These are phyloP conservation scores for Tetraselmis striata DNA, from an alignment of 139 green algal species.

Conservation along the genomic window DNA sequence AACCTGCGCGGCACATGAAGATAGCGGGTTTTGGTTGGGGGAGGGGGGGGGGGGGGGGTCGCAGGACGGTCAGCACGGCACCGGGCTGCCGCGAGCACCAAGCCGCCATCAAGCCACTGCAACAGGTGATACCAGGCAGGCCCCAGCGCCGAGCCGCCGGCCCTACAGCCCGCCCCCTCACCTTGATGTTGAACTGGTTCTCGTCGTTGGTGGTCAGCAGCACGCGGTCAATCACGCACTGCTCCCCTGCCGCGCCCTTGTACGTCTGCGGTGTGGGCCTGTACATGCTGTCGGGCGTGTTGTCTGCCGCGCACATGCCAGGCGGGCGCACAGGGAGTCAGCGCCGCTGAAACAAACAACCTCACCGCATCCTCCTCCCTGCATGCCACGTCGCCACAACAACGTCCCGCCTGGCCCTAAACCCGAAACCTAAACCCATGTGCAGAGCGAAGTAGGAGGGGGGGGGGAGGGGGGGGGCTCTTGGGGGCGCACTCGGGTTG, in stretches of 20 bases:
- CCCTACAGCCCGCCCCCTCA: too few relatives aligned
- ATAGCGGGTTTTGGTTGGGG: neutral
- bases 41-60: neutral
- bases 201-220: conserved; percentile 94
- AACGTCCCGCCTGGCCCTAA: too few relatives aligned
- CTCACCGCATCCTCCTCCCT: too few relatives aligned
- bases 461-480: neutral
- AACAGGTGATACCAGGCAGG: too few relatives aligned
- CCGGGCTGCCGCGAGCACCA: too few relatives aligned
- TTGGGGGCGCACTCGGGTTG: neutral
- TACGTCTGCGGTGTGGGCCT: conserved; percentile 14
- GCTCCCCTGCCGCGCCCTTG: conserved; percentile 25
- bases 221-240: conserved; percentile 87
- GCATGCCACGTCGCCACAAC: too few relatives aligned
- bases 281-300: conserved; percentile 13
- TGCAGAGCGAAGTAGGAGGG: too few relatives aligned
- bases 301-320: neutral
- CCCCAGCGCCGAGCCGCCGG: too few relatives aligned
- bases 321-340: too few relatives aligned
- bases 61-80: neutral
- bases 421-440: too few relatives aligned
- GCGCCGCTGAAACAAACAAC: too few relatives aligned
- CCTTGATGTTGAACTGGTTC: conserved; percentile 38
- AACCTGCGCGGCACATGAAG: conserved; percentile 24
- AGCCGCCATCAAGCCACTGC: too few relatives aligned